Conservation (phyloP, 1,284 basidiomycete species). For the Coniferiporia weirii region DNA sequence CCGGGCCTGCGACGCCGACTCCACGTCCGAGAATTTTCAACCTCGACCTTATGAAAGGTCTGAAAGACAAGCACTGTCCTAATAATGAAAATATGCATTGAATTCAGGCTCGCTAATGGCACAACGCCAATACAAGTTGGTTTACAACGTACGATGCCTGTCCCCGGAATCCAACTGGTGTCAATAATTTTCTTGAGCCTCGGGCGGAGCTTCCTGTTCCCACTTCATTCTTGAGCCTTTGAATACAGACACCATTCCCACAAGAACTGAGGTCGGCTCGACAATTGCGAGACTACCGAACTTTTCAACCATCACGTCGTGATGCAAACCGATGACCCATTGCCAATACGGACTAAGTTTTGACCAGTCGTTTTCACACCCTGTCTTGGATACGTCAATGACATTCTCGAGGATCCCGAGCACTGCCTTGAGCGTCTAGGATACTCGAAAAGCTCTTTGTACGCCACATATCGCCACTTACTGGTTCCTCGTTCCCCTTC, state of each 20-base stretch:
- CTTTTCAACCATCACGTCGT: conserved; percentile 35
- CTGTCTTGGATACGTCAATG: conserved; percentile 10
- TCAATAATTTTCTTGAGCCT: too few relatives aligned
- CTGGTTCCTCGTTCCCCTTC: conserved; percentile 30
- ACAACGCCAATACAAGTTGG: too few relatives aligned
- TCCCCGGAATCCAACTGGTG: too few relatives aligned
- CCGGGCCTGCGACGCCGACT: too few relatives aligned
- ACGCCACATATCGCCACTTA: conserved; percentile 28
- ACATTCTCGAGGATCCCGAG: conserved; percentile 20
- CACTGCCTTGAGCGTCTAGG: conserved; percentile 23
- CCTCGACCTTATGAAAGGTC: too few relatives aligned
- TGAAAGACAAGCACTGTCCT: conserved; percentile 15
- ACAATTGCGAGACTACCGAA: conserved; percentile 39
- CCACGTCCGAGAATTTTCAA: too few relatives aligned
- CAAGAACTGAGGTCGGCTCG: conserved; percentile 31
- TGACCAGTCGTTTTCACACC: too few relatives aligned
- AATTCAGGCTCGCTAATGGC: too few relatives aligned
- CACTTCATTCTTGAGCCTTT: conserved; percentile 35
- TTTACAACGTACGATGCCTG: too few relatives aligned
- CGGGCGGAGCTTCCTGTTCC: too few relatives aligned
- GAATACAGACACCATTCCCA: conserved; percentile 38
- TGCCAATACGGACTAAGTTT: conserved; percentile 19
- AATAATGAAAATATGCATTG: too few relatives aligned
- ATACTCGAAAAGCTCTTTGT: conserved; percentile 27
- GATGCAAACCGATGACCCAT: conserved; percentile 38